phyloP scores from a whole-genome alignment of 1,284 basidiomycete species.

The Ganoderma resinaceum region DNA sequence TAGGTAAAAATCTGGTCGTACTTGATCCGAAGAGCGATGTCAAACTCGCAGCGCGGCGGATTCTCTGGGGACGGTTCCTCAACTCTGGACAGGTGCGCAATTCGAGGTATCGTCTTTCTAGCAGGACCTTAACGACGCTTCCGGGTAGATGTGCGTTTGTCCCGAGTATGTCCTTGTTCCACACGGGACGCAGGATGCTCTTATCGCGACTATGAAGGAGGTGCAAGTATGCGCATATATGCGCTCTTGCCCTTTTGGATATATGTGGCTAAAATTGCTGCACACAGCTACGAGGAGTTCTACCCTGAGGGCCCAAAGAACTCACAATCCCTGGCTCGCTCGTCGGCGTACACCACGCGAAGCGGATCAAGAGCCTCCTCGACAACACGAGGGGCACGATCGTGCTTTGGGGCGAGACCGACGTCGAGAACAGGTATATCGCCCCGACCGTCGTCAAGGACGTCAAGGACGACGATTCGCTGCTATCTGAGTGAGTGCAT shows the following conservation, averaged over 20 bases:
- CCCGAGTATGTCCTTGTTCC: conserved; percentile 86
- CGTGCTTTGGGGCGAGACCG: conserved; percentile 73
- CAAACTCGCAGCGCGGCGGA: conserved; percentile 61
- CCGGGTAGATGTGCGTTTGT: conserved; percentile 51
- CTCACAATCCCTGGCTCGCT: conserved; percentile 55
- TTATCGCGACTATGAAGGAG: conserved; percentile 68
- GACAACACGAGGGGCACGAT: conserved; percentile 76
- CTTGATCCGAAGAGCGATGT: conserved; percentile 75
- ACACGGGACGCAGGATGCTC: conserved; percentile 63
- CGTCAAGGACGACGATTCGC: conserved; percentile 66
- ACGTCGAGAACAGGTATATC: conserved; percentile 65
- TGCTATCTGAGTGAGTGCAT: conserved; percentile 72
- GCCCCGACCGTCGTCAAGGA: conserved; percentile 74
- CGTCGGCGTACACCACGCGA: conserved; percentile 59
- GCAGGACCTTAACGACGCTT: neutral
- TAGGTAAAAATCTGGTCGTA: conserved; percentile 88
- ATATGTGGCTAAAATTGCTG: neutral
- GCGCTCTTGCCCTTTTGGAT: neutral
- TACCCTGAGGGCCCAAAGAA: conserved; percentile 57
- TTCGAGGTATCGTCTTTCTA: neutral
- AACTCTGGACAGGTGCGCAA: conserved; percentile 75
- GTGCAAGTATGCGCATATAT: conserved; percentile 50
- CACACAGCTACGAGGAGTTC: conserved; percentile 57
- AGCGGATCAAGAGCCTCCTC: conserved; percentile 69
- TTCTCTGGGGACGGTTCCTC: conserved; percentile 82